These are phyloP conservation scores for Mycena kentingensis DNA, from an alignment of 768 basidiomycete genomes.

Conservation along the genomic window DNA sequence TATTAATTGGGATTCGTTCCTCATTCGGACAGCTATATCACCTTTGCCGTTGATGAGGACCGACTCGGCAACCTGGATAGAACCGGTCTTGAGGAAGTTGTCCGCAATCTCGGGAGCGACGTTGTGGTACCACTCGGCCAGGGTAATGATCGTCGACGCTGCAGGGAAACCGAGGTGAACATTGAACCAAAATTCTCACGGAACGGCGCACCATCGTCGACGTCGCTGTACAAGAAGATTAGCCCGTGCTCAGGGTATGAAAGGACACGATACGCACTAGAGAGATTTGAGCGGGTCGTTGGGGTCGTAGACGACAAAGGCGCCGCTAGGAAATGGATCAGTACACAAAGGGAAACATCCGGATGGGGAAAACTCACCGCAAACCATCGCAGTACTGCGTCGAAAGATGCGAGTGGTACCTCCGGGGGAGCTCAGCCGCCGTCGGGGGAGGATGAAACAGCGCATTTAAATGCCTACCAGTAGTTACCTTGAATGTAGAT, in stretches of 20 bases:
- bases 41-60: constrained; percentile 47
- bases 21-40: neutral
- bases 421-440: too few species aligned
- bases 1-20: neutral
- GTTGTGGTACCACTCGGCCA: constrained; percentile 35
- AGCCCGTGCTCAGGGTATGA: neutral
- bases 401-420: constrained; percentile 49
- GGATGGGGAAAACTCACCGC: constrained; percentile 31
- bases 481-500: constrained; percentile 35
- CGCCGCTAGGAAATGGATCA: constrained; percentile 12
- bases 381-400: constrained; percentile 55
- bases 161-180: neutral
- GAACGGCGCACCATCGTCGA: constrained; percentile 38
- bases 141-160: constrained; percentile 39
- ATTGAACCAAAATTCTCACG: constrained; percentile 1
- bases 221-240: constrained; percentile 26
- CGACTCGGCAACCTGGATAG: constrained; percentile 39
- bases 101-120: constrained; percentile 41
- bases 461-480: too few species aligned
- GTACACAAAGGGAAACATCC: constrained; percentile 23
- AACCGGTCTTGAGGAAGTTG: constrained; percentile 34
- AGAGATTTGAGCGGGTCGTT: constrained; percentile 37
- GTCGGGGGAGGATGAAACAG: too few species aligned
- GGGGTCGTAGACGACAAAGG: constrained; percentile 30
- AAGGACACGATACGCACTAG: constrained; percentile 24